phyloP scores from a whole-genome alignment of 192 early-diverging fungal genomes.

The Radiomyces spectabilis region DNA sequence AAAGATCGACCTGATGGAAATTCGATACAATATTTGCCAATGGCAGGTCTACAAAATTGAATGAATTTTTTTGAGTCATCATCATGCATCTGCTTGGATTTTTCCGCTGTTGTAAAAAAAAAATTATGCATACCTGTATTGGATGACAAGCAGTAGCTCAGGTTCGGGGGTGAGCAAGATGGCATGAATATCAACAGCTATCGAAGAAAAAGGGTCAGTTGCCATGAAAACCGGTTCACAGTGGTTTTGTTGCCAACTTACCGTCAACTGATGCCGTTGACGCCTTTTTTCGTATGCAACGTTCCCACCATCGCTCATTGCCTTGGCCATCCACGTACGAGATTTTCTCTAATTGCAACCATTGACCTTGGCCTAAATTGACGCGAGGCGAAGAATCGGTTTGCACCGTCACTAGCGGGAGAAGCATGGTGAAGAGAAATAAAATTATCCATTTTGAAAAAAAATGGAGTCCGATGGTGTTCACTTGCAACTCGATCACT shows the following conservation, averaged over 20 bases:
- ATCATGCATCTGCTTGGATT: too few relatives aligned
- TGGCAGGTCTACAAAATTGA: conserved; percentile 36
- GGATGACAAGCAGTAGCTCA: conserved; percentile 32
- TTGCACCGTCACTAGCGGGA: too few relatives aligned
- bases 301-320: not conserved
- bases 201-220: not conserved
- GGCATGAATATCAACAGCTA: conserved; percentile 40
- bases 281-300: not conserved
- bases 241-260: not conserved
- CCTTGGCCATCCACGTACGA: not conserved
- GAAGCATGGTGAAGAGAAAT: too few relatives aligned
- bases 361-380: not conserved
- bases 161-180: conserved; percentile 16
- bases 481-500: too few relatives aligned
- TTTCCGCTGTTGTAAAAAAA: too few relatives aligned
- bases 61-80: too few relatives aligned
- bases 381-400: too few relatives aligned
- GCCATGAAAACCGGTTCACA: not conserved
- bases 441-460: too few relatives aligned
- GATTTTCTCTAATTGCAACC: not conserved
- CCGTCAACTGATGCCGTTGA: not conserved
- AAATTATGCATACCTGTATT: too few relatives aligned
- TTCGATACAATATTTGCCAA: conserved; percentile 33
- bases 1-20: conserved; percentile 33
- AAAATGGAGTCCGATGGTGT: too few relatives aligned